phyloP scores from a whole-genome alignment of 2,329 filamentous ascomycete species.

The Fusarium sterilihyphosum region DNA sequence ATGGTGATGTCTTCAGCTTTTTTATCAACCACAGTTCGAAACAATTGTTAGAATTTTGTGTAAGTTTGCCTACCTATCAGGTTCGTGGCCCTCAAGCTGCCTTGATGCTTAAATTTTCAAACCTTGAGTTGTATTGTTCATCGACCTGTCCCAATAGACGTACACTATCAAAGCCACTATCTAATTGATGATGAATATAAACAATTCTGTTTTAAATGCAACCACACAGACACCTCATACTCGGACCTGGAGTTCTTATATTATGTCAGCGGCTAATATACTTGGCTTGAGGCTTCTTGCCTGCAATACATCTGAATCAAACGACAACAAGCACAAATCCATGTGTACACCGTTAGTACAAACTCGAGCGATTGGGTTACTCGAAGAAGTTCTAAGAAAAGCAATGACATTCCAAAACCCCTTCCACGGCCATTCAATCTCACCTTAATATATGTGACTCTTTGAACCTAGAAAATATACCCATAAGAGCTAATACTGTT shows the following conservation, averaged over 20 bases:
- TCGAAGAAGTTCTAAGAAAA: not conserved
- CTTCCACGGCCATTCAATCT: not conserved
- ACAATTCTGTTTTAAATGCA: not conserved
- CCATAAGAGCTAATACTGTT: not conserved
- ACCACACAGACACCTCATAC: not conserved
- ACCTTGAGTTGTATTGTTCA: not conserved
- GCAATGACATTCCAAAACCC: not conserved
- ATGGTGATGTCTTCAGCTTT: constrained; percentile 6
- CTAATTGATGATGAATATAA: not conserved
- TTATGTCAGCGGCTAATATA: not conserved
- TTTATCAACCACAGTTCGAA: not conserved
- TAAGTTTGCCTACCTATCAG: not conserved
- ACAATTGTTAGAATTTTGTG: not conserved
- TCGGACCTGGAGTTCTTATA: too few species aligned
- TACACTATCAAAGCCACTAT: not conserved
- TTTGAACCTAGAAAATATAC: not conserved
- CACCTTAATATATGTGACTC: not conserved
- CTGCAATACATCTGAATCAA: not conserved
- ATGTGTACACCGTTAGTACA: not conserved
- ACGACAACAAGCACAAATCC: not conserved
- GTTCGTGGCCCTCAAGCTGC: not conserved
- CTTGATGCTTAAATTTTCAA: not conserved
- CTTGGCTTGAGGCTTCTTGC: not conserved
- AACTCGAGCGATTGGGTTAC: not conserved
- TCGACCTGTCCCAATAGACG: not conserved